Conservation (phyloP, 768 basidiomycete species). For the Daedaleopsis nitida region DNA sequence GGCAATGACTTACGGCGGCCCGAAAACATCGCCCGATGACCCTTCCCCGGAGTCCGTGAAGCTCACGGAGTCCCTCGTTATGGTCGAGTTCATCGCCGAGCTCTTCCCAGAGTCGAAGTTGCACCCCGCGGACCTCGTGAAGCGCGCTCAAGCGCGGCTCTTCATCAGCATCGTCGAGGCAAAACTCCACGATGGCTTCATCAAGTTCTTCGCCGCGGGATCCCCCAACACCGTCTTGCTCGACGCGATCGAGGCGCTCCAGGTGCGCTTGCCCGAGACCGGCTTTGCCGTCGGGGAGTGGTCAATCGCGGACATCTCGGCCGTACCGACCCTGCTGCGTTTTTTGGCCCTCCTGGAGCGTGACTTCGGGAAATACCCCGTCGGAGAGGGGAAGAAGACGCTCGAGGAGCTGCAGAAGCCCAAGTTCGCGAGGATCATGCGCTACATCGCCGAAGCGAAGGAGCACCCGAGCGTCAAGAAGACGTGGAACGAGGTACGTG, state of each 20-base stretch:
- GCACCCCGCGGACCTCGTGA: slow-evolving; percentile 55
- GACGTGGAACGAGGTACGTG: slow-evolving; percentile 56
- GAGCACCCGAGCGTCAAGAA: slow-evolving; percentile 54
- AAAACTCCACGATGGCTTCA: slow-evolving; percentile 34
- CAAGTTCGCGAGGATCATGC: slow-evolving; percentile 49
- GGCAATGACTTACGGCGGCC: slow-evolving; percentile 61
- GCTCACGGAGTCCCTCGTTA: slow-evolving; percentile 61
- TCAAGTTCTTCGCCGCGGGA: slow-evolving; percentile 43
- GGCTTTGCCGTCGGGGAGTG: slow-evolving; percentile 49
- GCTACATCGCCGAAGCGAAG: slow-evolving; percentile 50
- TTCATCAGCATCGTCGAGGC: slow-evolving; percentile 55
- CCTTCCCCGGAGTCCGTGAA: slow-evolving; percentile 63
- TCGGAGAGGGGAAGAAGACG: slow-evolving; percentile 48
- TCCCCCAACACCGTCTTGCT: slow-evolving; percentile 41
- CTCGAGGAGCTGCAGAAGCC: slow-evolving; percentile 44
- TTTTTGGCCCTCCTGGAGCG: slow-evolving; percentile 44
- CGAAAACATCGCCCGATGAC: slow-evolving; percentile 48
- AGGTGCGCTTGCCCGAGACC: slow-evolving; percentile 48
- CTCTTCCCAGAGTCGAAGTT: slow-evolving; percentile 48
- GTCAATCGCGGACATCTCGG: slow-evolving; percentile 62
- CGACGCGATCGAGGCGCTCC: slow-evolving; percentile 49
- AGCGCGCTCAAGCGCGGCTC: slow-evolving; percentile 58
- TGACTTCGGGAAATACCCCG: slow-evolving; percentile 52
- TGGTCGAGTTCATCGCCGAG: slow-evolving; percentile 67
- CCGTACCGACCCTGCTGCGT: slow-evolving; percentile 61